Conservation (phyloP, 2,329 filamentous ascomycete species). For the Stagonosporopsis vannaccii region DNA sequence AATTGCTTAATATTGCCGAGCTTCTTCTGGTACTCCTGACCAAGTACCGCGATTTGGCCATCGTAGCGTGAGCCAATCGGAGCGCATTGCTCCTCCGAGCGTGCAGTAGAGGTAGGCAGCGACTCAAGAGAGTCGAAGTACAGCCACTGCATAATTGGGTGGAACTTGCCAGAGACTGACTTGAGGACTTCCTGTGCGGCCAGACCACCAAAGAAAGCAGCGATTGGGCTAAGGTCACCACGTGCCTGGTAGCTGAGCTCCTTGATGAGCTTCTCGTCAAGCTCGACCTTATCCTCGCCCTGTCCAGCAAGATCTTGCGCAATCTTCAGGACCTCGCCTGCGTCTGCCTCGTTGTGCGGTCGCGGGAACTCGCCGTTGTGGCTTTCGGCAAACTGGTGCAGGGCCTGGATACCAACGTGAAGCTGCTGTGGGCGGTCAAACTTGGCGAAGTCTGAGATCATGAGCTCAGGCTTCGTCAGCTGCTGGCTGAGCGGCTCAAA, state of each 20-base stretch:
- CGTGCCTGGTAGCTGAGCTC: slow-evolving; percentile 94
- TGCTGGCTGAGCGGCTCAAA: slow-evolving; percentile 83
- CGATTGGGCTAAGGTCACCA: slow-evolving; percentile 90
- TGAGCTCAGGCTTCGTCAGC: slow-evolving; percentile 84
- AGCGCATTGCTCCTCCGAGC: slow-evolving; percentile 87
- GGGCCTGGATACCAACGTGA: slow-evolving; percentile 89
- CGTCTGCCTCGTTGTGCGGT: slow-evolving; percentile 86
- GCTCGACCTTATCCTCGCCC: slow-evolving; percentile 75
- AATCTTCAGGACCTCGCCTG: slow-evolving; percentile 75
- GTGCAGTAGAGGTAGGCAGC: slow-evolving; percentile 74
- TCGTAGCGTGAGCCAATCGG: slow-evolving; percentile 88
- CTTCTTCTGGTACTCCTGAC: slow-evolving; percentile 92
- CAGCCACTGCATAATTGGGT: slow-evolving; percentile 93
- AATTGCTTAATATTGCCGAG: slow-evolving; percentile 90
- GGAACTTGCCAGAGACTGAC: slow-evolving; percentile 96
- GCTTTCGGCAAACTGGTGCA: slow-evolving; percentile 81
- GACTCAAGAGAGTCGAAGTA: slow-evolving; percentile 99
- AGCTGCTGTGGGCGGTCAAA: slow-evolving; percentile 94
- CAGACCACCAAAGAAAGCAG: slow-evolving; percentile 93
- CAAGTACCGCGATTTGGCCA: slow-evolving; percentile 96
- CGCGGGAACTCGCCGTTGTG: slow-evolving; percentile 77
- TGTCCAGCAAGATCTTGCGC: slow-evolving; percentile 74
- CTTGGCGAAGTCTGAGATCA: slow-evolving; percentile 96
- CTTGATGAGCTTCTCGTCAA: slow-evolving; percentile 90
- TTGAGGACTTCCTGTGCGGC: slow-evolving; percentile 95